phyloP scores from a whole-genome alignment of 352 stramenopile genomes.

The Elongisporangium anandrum region DNA sequence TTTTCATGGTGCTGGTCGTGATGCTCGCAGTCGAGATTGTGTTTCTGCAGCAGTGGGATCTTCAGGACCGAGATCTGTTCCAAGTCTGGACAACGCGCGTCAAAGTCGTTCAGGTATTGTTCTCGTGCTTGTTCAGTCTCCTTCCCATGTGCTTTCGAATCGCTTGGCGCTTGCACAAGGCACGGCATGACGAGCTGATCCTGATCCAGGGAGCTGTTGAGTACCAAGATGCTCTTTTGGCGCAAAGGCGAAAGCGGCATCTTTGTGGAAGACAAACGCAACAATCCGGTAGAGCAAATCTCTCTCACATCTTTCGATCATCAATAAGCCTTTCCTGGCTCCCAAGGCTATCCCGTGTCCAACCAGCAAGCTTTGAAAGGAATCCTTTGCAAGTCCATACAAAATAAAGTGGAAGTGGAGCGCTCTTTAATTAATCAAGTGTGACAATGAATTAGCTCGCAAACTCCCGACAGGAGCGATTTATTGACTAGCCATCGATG shows the following conservation, averaged over 20 bases:
- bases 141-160: not conserved
- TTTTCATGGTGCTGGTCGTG: not conserved
- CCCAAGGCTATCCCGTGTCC: too few relatives aligned
- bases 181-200: not conserved
- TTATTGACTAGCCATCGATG: too few relatives aligned
- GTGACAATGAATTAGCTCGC: too few relatives aligned
- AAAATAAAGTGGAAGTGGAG: too few relatives aligned
- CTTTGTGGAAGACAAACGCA: too few relatives aligned
- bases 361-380: too few relatives aligned
- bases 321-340: too few relatives aligned
- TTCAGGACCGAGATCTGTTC: not conserved
- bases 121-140: not conserved
- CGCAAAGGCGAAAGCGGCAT: not conserved
- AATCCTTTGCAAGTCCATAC: too few relatives aligned
- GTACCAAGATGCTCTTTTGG: not conserved
- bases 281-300: too few relatives aligned
- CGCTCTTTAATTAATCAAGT: too few relatives aligned
- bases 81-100: not conserved
- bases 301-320: too few relatives aligned
- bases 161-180: not conserved
- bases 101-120: not conserved
- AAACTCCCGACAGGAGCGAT: too few relatives aligned
- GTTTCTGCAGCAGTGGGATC: not conserved
- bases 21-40: not conserved
- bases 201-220: not conserved